Percentiles rank a stretch among this genome's conserved stretches.
Evolutionary conservation across 164 flowering plant genomes (phyloP).

Genomic region (Paratinospora sagittata): DNA sequence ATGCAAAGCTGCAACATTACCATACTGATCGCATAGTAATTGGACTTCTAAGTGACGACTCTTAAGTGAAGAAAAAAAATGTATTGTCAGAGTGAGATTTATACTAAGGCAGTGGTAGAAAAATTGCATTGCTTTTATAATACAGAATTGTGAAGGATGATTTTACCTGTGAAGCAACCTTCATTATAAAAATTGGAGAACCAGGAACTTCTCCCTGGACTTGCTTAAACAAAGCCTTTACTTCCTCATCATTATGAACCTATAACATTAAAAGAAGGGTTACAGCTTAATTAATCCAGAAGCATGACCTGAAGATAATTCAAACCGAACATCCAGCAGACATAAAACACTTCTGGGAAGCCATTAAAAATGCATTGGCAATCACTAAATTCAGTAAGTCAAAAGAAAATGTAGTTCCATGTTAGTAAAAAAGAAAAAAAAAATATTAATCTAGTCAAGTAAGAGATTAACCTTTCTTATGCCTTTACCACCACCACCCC

Average conservation of each 20-base stretch:
- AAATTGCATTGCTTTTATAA: neutral
- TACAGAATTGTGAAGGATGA: conserved; percentile 5
- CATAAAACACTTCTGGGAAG: neutral
- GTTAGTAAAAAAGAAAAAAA: neutral
- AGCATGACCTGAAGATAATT: neutral
- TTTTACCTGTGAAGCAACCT: conserved; percentile 96
- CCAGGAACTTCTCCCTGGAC: conserved; percentile 99
- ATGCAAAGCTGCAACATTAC: conserved; percentile 98
- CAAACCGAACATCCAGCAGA: neutral
- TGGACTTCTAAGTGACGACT: conserved; percentile 99
- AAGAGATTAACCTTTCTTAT: conserved; percentile 83
- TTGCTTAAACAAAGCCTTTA: conserved; percentile 95
- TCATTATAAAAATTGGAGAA: conserved; percentile 98
- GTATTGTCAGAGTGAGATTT: conserved; percentile 14
- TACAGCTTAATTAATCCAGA: neutral
- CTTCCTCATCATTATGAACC: conserved; percentile 99
- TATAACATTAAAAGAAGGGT: conserved; percentile 20
- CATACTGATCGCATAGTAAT: conserved; percentile 91
- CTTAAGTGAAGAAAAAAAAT: conserved; percentile 31
- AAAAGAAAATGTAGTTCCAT: neutral
- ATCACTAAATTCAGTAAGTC: neutral
- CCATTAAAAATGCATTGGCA: neutral
- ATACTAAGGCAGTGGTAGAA: conserved; percentile 2
- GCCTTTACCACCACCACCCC: conserved; percentile 99
- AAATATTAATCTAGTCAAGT: neutral